Base-by-base conservation (phyloP, 2,329 filamentous ascomycete genomes). In the Colletotrichum magnum region DNA sequence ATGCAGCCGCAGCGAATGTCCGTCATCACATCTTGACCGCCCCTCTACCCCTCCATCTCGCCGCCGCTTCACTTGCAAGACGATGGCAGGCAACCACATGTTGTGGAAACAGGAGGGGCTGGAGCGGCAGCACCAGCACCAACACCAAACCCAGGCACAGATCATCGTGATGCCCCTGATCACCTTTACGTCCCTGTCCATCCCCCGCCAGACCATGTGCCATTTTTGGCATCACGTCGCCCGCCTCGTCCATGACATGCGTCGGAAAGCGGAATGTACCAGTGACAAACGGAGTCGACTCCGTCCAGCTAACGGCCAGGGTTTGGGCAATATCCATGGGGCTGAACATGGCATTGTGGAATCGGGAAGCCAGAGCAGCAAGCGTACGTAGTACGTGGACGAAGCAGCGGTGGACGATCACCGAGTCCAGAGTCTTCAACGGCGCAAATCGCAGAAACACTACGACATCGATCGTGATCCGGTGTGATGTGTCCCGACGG, bases 121-220 rank as follows among this genome's bases (percentile, higher is more conserved):
- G 47, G 45, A 13, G 47, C 12, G 45, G 45, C 16, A 16, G 18
- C 45, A 18, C 16, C 45, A 47, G 16, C 16, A 5, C 16, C 15
- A 9, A 16, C 15, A 47, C 16, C 45, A 16, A 26, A 21, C 28
- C 18, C 28, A 54, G n/a, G 28, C 52, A 26, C 48, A 48, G 54
- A 68, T 65, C 65, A 47, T 15, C 53, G 18, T 45, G 18, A 32
- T 43, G 65, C 61, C 61, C 60, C 65, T 59, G 60, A 68, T 65
- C 61, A 41, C n/a, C 65, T 52, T 16, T 6, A 32, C 28, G 62
- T 41, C 36, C 56, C 66, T 66, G 62, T 60, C 54, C 62, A 66
- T 61, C 66, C 41, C 61, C 32, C 56, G 18, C 28, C 21, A 16
- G 43, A 26, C 32, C 62, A 52, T 41, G 26, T 16, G 50, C 51